Evolutionary conservation across 2,329 filamentous ascomycete genomes (phyloP).

Genomic region (Fusarium metavorans): DNA sequence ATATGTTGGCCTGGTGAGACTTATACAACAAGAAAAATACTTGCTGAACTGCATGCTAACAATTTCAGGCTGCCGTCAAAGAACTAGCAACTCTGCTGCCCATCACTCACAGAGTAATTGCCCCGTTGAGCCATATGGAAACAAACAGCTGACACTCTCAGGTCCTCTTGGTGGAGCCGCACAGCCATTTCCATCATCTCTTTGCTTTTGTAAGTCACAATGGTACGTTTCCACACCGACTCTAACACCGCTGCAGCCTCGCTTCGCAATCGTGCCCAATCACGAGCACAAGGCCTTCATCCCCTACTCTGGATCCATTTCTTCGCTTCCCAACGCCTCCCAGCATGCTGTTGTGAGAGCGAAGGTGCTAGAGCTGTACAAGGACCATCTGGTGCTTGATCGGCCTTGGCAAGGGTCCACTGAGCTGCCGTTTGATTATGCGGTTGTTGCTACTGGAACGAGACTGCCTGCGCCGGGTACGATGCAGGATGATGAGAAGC

Average conservation of each 20-base stretch:
- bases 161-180: conserved; percentile 62
- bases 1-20: conserved; percentile 42
- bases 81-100: conserved; percentile 37
- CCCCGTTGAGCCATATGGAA: accelerated
- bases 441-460: conserved; percentile 39
- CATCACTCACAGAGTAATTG: conserved; percentile 37
- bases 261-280: conserved; percentile 57
- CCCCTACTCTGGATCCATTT: conserved; percentile 53
- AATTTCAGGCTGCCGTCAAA: conserved; percentile 39
- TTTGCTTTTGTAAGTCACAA: conserved; percentile 54
- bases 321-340: conserved; percentile 28
- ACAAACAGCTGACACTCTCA: background rate
- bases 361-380: conserved; percentile 26
- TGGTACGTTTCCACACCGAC: background rate
- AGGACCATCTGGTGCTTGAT: conserved; percentile 38
- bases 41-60: background rate
- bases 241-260: conserved; percentile 45
- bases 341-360: conserved; percentile 37
- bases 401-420: conserved; percentile 40
- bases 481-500: conserved; percentile 41
- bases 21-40: background rate
- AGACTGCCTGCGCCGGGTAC: conserved; percentile 39
- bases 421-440: conserved; percentile 40
- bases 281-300: conserved; percentile 63
- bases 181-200: conserved; percentile 63